Conservation (phyloP, 805 yeast genomes). For the Grigorovia yakushimaensis region DNA sequence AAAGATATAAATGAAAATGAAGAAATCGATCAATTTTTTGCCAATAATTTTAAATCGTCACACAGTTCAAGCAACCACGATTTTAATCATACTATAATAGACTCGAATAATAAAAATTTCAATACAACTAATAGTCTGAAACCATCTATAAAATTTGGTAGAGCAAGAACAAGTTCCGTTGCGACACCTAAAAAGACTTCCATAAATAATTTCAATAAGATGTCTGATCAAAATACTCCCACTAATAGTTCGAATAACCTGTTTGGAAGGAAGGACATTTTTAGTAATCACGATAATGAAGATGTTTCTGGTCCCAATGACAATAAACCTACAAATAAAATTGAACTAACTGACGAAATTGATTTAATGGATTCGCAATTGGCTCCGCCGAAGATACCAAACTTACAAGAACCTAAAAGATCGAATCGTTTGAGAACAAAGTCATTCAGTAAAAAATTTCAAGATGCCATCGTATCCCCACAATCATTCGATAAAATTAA, state of each 20-base stretch:
- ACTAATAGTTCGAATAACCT: no score
- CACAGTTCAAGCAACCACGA: background rate
- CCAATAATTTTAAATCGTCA: background rate
- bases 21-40: slow-evolving; percentile 15
- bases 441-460: slow-evolving; percentile 56
- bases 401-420: slow-evolving; percentile 20
- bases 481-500: slow-evolving; percentile 81
- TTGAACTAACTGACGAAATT: background rate
- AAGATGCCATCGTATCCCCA: slow-evolving; percentile 75
- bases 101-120: background rate
- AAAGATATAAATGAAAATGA: slow-evolving; percentile 30
- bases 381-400: slow-evolving; percentile 1
- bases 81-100: background rate
- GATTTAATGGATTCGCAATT: background rate
- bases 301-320: no score
- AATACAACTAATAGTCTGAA: no score
- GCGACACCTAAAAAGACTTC: background rate
- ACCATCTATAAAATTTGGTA: background rate
- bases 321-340: background rate
- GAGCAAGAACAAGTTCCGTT: background rate
- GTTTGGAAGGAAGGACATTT: no score
- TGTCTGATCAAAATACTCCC: no score
- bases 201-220: no score
- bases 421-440: slow-evolving; percentile 33
- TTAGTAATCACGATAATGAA: no score